Evolutionary conservation across 2,329 filamentous ascomycete species (phyloP).

Genomic region (Byssochlamys sp.): DNA sequence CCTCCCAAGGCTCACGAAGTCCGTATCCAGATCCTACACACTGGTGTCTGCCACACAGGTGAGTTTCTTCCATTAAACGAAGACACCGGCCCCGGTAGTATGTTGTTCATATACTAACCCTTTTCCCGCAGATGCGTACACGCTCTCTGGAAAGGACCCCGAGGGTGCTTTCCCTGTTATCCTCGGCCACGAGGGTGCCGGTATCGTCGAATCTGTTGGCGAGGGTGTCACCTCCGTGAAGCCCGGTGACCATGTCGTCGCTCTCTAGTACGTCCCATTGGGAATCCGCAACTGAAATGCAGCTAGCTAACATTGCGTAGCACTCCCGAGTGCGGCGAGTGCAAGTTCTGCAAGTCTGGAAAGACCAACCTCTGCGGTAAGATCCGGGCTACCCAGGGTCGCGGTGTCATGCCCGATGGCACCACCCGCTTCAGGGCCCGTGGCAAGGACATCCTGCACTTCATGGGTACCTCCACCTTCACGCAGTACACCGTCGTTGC

Average conservation of each 20-base stretch:
- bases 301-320: constrained; percentile 35
- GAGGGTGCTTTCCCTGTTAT: constrained; percentile 88
- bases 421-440: constrained; percentile 90
- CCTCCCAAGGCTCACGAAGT: constrained; percentile 88
- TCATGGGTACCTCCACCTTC: constrained; percentile 99
- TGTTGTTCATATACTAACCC: not conserved
- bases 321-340: constrained; percentile 92
- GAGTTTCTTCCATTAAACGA: constrained; percentile 16
- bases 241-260: constrained; percentile 80
- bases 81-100: not conserved
- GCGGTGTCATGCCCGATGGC: constrained; percentile 93
- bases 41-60: constrained; percentile 97
- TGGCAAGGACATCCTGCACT: constrained; percentile 90
- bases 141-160: constrained; percentile 88
- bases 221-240: constrained; percentile 93
- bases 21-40: constrained; percentile 93
- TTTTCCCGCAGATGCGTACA: constrained; percentile 65
- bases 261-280: constrained; percentile 59
- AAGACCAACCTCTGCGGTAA: constrained; percentile 99
- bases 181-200: constrained; percentile 82
- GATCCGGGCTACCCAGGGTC: constrained; percentile 92
- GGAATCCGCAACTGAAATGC: not conserved
- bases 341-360: constrained; percentile 99
- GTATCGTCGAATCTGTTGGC: constrained; percentile 84
- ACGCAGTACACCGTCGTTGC: constrained; percentile 97